Percentiles rank a stretch among this genome's conserved stretches.
Conservation (phyloP, 305 asterid genomes). For the Nicotiana rustica region DNA sequence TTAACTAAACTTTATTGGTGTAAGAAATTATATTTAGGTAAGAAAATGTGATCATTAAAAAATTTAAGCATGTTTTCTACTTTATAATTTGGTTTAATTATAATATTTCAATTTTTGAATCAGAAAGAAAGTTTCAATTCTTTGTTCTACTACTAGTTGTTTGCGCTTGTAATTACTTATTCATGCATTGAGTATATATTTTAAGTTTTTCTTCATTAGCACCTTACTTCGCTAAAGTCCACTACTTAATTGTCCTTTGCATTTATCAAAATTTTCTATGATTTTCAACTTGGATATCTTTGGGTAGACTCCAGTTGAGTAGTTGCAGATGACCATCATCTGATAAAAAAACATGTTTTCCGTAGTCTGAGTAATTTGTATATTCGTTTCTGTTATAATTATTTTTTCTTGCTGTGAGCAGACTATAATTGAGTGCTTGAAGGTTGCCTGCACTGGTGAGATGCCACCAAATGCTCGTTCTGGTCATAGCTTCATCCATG, state of each 20-base stretch:
- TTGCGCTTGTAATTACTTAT: not conserved
- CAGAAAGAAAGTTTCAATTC: not conserved
- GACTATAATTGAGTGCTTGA: constrained; percentile 98
- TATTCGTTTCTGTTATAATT: constrained; percentile 14
- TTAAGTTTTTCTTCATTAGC: not conserved
- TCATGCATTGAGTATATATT: not conserved
- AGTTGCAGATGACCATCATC: not conserved
- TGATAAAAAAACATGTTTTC: not conserved
- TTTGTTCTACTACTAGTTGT: not conserved
- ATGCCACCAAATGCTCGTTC: constrained; percentile 96
- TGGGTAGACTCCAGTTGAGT: constrained; percentile 27
- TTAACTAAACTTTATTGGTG: too few species aligned
- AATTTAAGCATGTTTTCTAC: not conserved
- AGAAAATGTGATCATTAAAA: not conserved
- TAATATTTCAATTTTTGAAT: not conserved
- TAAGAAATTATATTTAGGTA: not conserved
- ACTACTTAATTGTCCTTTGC: constrained; percentile 3
- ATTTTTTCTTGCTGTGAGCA: constrained; percentile 42
- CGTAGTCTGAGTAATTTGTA: not conserved
- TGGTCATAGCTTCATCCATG: constrained; percentile 96
- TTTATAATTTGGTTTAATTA: constrained; percentile 13
- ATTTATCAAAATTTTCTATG: not conserved
- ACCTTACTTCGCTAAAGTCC: not conserved
- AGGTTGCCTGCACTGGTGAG: constrained; percentile 96
- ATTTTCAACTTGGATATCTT: not conserved